phyloP scores from a whole-genome alignment of 2,329 filamentous ascomycete genomes.

The Fusarium hainanense region DNA sequence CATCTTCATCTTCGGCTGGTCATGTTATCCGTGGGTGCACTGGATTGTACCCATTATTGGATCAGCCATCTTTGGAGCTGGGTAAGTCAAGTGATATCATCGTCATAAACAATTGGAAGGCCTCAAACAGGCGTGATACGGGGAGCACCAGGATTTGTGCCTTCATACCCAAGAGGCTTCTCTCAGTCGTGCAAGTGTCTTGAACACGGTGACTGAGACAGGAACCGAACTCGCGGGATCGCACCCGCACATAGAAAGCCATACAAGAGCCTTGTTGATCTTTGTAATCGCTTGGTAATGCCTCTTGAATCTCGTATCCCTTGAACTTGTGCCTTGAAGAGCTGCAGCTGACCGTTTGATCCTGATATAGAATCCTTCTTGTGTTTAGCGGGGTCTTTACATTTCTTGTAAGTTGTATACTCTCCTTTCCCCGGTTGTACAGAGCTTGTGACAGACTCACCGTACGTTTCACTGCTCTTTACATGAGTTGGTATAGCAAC shows the following conservation, averaged over 20 bases:
- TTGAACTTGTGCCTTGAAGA: constrained; percentile 17
- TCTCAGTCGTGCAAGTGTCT: not conserved
- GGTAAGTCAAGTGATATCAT: constrained; percentile 65
- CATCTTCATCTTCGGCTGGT: constrained; percentile 92
- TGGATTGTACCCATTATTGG: constrained; percentile 83
- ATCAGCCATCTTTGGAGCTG: constrained; percentile 75
- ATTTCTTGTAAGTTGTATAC: constrained; percentile 73
- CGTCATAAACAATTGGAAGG: constrained; percentile 12
- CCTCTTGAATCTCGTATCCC: constrained; percentile 41
- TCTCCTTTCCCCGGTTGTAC: not conserved
- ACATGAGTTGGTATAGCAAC: not conserved
- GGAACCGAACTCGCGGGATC: constrained; percentile 22
- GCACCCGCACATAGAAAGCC: constrained; percentile 4
- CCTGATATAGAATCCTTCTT: constrained; percentile 71
- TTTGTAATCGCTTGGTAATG: constrained; percentile 52
- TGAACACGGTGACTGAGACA: constrained; percentile 26
- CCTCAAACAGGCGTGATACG: constrained; percentile 7
- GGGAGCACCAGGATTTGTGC: not conserved
- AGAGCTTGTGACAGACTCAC: constrained; percentile 24
- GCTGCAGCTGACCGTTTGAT: constrained; percentile 44
- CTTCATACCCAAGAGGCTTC: not conserved
- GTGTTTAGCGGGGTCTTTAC: constrained; percentile 89
- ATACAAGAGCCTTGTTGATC: not conserved
- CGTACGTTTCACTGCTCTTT: constrained; percentile 17
- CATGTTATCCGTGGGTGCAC: constrained; percentile 77